A percentile compares a stretch with the other conserved stretches of the same genome.
phyloP scores from a whole-genome alignment of 306 rosid genomes.

The Lotus japonicus region DNA sequence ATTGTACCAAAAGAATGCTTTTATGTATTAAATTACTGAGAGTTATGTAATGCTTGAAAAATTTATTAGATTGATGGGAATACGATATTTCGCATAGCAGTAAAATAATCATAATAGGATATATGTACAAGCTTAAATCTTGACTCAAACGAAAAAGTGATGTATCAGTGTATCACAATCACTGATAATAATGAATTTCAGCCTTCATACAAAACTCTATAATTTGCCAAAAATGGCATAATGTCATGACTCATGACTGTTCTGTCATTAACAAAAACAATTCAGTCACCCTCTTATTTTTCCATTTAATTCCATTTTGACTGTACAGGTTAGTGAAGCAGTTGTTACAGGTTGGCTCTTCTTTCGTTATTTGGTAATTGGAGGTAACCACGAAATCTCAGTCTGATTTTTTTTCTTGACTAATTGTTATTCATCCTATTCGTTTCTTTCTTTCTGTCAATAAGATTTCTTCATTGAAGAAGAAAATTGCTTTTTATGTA shows the following conservation, averaged over 20 bases:
- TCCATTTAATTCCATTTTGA: slow-evolving; percentile 10
- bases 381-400: slow-evolving; percentile 55
- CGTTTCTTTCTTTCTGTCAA: slow-evolving; percentile 1
- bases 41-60: neutral
- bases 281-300: neutral
- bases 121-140: neutral
- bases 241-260: neutral
- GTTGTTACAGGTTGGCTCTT: slow-evolving; percentile 97
- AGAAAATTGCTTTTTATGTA: neutral
- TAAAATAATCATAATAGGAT: neutral
- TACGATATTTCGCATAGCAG: neutral
- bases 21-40: neutral
- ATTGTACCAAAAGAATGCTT: neutral
- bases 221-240: neutral
- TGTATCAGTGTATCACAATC: neutral
- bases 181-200: neutral
- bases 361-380: slow-evolving; percentile 95
- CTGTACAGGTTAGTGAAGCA: slow-evolving; percentile 82
- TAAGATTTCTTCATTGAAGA: neutral
- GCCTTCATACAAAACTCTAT: neutral
- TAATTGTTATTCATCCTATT: neutral
- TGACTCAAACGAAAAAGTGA: neutral
- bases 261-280: slow-evolving; percentile 1
- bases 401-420: neutral
- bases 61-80: neutral